Base-by-base conservation (phyloP, 192 early-diverging fungal species). In the Cetraspora pellucida region DNA sequence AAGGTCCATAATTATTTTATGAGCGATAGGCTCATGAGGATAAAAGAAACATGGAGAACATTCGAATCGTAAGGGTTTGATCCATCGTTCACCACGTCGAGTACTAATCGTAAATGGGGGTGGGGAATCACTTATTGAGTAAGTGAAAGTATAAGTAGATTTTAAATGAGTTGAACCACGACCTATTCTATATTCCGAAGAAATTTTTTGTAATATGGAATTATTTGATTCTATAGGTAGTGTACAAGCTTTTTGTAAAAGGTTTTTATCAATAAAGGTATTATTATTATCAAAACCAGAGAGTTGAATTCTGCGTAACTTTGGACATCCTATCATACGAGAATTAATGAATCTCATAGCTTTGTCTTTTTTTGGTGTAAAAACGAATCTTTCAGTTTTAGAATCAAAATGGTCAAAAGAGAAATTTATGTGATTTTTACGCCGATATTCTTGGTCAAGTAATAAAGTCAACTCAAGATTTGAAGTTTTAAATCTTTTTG, bases 41-140 rank as follows among this genome's bases (percentile, higher is more conserved):
- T 72, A 72, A 37, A 72, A 72, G n/a, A 72, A 72, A 43, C 70
- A 55, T 11, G 70, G 47, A 1, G 30, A 43, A 72, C 70, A 72
- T 54, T 72, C 70, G 31, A 72, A 72, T 37, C 4, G 2, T 6
- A 55, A 7, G 19, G 70, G 70, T 19, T 21, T 72, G 16, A 72
- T 37, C 50, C 47, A 55, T 31, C 70, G 70, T 55, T 72, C 70
- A 44, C 70, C 70, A 21, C 70, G 50, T n/a, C 70, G 47, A 52
- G 28, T 52, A 37, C n/a, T 72, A 1, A 13, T 10, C 17, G n/a
- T 43, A n/a, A 50, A 37, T 37, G 70, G 70, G 1, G 70, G 70
- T 16, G 70, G 50, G 37, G 19, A 55, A 23, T 72, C 70, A 16
- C 21, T 8, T 68, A 72, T 14, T 10, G 70, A 55, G 23, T 72